Evolutionary conservation across 345 rosid genomes (phyloP).

Genomic region (Boechera divaricarpa): DNA sequence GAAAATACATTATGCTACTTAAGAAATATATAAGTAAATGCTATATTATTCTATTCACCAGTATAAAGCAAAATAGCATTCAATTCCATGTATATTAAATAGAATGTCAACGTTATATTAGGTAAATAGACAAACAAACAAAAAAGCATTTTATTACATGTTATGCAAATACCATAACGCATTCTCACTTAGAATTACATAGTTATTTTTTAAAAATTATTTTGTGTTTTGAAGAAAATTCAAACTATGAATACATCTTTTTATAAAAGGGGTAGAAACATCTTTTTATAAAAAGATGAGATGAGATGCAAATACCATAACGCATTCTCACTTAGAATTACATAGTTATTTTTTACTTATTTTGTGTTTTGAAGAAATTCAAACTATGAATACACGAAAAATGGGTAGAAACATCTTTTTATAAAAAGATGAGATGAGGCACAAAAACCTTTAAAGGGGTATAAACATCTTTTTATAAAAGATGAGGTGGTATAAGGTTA

Average conservation of each 20-base stretch:
- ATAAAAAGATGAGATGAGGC: neutral
- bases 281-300: neutral
- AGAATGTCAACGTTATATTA: neutral
- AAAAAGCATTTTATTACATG: neutral
- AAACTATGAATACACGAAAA: too few species aligned
- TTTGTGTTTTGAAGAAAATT: neutral
- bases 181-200: neutral
- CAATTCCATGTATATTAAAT: neutral
- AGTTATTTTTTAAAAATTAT: neutral
- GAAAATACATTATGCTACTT: neutral
- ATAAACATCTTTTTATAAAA: too few species aligned
- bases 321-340: too few species aligned
- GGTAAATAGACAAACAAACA: neutral
- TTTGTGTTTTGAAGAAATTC: too few species aligned
- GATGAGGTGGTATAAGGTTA: too few species aligned
- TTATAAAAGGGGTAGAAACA: neutral
- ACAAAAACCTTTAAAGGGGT: neutral
- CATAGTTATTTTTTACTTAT: too few species aligned
- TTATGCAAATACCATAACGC: neutral
- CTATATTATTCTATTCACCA: too few species aligned
- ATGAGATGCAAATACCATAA: too few species aligned
- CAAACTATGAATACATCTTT: neutral
- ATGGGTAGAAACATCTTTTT: neutral
- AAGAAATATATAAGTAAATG: too few species aligned
- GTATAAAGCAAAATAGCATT: neutral